Conservation (phyloP, 2,329 filamentous ascomycete genomes). For the Fusarium austroafricanum region DNA sequence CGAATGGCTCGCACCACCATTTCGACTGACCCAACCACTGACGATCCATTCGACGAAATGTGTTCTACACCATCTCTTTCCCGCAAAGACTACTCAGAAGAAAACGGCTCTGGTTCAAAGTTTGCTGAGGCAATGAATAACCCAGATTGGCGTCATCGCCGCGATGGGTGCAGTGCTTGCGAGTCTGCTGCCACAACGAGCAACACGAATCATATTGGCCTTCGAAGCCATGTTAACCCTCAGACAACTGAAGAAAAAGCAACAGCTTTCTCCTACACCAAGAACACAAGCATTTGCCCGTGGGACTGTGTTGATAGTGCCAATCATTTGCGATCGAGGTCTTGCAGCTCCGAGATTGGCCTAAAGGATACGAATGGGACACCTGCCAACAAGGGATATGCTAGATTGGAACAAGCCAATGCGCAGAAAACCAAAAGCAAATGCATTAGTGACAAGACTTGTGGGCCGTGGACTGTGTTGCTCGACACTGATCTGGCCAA, state of each 20-base stretch:
- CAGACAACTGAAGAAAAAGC: not conserved
- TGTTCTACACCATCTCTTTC: not conserved
- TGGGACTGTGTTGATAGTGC: constrained; percentile 15
- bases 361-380: not conserved
- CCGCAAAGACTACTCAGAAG: constrained; percentile 35
- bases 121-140: constrained; percentile 51
- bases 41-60: constrained; percentile 29
- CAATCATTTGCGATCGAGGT: constrained; percentile 7
- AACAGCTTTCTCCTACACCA: not conserved
- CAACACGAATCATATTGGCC: not conserved
- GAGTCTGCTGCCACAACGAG: constrained; percentile 1
- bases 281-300: not conserved
- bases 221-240: not conserved
- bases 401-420: not conserved
- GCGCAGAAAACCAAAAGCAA: not conserved
- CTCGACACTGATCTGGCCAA: constrained; percentile 3
- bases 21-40: constrained; percentile 13
- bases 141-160: constrained; percentile 51
- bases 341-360: constrained; percentile 12
- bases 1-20: constrained; percentile 3
- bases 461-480: constrained; percentile 27
- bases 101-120: constrained; percentile 36
- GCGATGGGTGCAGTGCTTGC: constrained; percentile 19
- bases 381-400: not conserved
- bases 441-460: not conserved